Conservation (phyloP, 805 yeast species). For the Wickerhamomyces canadensis region DNA sequence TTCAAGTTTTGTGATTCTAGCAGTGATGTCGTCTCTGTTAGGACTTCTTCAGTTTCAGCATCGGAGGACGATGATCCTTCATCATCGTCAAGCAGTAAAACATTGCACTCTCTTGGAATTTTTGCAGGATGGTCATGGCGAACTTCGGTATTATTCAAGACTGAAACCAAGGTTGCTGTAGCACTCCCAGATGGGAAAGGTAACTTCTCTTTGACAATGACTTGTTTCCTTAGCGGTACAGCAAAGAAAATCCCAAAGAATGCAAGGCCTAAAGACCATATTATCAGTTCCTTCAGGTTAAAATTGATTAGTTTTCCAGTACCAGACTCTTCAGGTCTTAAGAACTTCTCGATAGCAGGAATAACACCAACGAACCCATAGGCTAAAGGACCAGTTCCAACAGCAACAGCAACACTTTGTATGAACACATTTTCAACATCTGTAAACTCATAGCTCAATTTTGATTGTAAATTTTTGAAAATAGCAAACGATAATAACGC, state of each 20-base stretch:
- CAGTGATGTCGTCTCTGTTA: constrained; percentile 10
- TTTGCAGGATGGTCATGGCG: constrained; percentile 13
- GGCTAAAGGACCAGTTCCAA: constrained; percentile 95
- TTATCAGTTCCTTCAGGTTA: constrained; percentile 46
- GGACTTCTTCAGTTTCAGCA: constrained; percentile 7
- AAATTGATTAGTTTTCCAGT: constrained; percentile 33
- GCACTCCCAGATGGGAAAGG: constrained; percentile 96
- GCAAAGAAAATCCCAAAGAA: constrained; percentile 96
- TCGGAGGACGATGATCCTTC: constrained; percentile 11
- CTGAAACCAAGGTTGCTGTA: constrained; percentile 88
- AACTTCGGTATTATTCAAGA: constrained; percentile 67
- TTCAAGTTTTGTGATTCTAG: constrained; percentile 28
- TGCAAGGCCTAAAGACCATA: constrained; percentile 86
- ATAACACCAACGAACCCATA: constrained; percentile 93
- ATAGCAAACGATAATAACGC: constrained; percentile 83
- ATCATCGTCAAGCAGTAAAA: constrained; percentile 10
- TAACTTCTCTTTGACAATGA: constrained; percentile 78
- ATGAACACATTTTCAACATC: constrained; percentile 94
- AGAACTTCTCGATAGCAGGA: constrained; percentile 90
- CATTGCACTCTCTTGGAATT: constrained; percentile 13
- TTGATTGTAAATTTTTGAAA: constrained; percentile 50
- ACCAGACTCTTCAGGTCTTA: constrained; percentile 76
- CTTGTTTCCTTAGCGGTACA: constrained; percentile 79
- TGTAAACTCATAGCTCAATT: constrained; percentile 44
- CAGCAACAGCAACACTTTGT: constrained; percentile 92